Percentiles rank a stretch among this genome's conserved stretches.
These are phyloP conservation scores for Ceratocystis diversiconidia DNA, from an alignment of 2,329 filamentous ascomycete species.

Conservation along the genomic window DNA sequence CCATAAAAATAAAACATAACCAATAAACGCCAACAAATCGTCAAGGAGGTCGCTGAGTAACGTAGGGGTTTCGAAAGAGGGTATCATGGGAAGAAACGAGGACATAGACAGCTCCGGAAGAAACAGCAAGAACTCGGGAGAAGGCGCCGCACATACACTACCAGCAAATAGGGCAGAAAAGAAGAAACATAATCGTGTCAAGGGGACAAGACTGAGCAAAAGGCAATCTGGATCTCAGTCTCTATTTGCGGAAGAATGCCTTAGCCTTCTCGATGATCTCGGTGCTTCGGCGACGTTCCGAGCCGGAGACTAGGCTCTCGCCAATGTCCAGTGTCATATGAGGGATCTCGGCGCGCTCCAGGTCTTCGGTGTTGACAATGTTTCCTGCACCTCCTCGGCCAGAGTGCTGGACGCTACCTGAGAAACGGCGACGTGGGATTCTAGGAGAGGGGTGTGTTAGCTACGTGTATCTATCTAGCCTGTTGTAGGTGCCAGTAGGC, in stretches of 20 bases:
- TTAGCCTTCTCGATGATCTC: conserved; percentile 21
- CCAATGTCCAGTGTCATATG: conserved; percentile 21
- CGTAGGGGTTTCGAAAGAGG: not conserved
- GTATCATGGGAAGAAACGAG: conserved; percentile 6
- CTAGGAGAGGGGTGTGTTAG: conserved; percentile 25
- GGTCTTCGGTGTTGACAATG: conserved; percentile 35
- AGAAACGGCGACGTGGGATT: conserved; percentile 40
- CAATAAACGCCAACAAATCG: too few relatives aligned
- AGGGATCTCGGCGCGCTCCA: conserved; percentile 25
- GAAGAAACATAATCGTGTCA: not conserved
- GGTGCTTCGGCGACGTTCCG: conserved; percentile 26
- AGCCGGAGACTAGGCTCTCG: conserved; percentile 20
- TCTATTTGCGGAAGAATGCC: conserved; percentile 17
- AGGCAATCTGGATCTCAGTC: not conserved
- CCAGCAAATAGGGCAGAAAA: not conserved
- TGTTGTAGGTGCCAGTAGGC: conserved; percentile 10
- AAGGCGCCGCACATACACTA: not conserved
- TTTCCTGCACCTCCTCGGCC: conserved; percentile 68
- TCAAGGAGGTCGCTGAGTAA: not conserved
- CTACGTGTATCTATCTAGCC: not conserved
- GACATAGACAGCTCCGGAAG: conserved; percentile 6
- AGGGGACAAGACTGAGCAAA: not conserved
- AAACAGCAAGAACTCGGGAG: conserved; percentile 1
- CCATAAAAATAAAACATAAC: not conserved
- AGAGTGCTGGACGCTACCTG: conserved; percentile 44